Percentiles rank a stretch among this genome's conserved stretches.
These are phyloP conservation scores for Xerocomus brunneocitrinus DNA, from an alignment of 768 basidiomycete genomes.

Conservation along the genomic window DNA sequence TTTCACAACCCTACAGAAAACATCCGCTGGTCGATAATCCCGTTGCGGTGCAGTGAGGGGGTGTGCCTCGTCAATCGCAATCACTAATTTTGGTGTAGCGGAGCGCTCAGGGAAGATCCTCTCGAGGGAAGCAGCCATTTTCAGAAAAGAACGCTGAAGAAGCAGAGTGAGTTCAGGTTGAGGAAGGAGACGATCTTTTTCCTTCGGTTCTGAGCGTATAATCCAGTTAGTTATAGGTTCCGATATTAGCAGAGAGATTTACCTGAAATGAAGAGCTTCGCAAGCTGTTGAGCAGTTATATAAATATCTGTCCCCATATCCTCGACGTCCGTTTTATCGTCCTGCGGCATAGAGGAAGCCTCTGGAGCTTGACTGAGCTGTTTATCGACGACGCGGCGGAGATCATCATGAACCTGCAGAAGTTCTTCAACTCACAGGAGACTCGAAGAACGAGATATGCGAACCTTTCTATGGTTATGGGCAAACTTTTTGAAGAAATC, in stretches of 20 bases:
- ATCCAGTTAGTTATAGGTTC: neutral
- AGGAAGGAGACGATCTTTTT: neutral
- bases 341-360: neutral
- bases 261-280: neutral
- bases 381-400: neutral
- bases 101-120: neutral
- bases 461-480: neutral
- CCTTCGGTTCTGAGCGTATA: neutral
- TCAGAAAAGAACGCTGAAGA: neutral
- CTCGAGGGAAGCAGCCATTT: neutral
- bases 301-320: neutral
- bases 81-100: slow-evolving; percentile 2
- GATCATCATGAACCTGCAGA: neutral
- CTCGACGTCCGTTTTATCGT: neutral
- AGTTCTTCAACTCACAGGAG: neutral
- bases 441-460: neutral
- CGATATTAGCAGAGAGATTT: neutral
- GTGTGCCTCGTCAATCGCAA: slow-evolving; percentile 15
- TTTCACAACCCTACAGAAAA: slow-evolving; percentile 3
- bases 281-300: neutral
- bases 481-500: neutral
- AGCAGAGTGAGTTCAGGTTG: neutral
- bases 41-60: neutral
- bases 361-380: neutral
- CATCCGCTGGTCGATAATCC: slow-evolving; percentile 2